Evolutionary conservation across 2,329 filamentous ascomycete genomes (phyloP).

Genomic region (Rhexocercosporidium sp.): DNA sequence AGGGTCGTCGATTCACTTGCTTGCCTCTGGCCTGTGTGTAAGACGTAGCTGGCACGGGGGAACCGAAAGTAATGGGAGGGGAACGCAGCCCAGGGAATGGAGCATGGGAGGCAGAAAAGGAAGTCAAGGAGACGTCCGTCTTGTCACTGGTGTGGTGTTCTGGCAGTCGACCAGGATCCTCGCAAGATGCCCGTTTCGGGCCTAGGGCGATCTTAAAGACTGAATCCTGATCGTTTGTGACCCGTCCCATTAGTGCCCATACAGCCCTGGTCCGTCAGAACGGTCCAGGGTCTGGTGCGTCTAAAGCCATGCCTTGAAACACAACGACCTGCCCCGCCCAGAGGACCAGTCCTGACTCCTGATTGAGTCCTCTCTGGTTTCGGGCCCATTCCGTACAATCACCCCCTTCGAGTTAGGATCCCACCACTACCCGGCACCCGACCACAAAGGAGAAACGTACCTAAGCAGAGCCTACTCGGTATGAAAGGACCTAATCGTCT

Average conservation of each 20-base stretch:
- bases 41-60: neutral
- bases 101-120: neutral
- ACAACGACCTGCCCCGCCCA: conserved; percentile 26
- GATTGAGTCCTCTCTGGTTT: conserved; percentile 2
- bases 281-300: neutral
- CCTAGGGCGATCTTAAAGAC: conserved; percentile 26
- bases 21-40: neutral
- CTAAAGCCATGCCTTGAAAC: conserved; percentile 29
- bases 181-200: conserved; percentile 14
- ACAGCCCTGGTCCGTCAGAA: neutral
- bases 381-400: conserved; percentile 17
- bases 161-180: neutral
- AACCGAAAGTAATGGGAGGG: conserved; percentile 6
- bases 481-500: conserved; percentile 34
- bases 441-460: conserved; percentile 24
- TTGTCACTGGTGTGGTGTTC: conserved; percentile 8
- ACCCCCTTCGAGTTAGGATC: neutral
- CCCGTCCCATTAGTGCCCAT: neutral
- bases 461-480: conserved; percentile 29
- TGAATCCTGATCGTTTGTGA: conserved; percentile 25
- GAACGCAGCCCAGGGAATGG: neutral
- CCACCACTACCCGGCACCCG: neutral
- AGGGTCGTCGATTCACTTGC: conserved; percentile 20
- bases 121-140: neutral
- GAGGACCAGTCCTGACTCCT: neutral